Percentiles rank a stretch among this genome's conserved stretches.
These are phyloP conservation scores for Botrytis galanthina DNA, from an alignment of 2,329 filamentous ascomycete species.

Conservation along the genomic window DNA sequence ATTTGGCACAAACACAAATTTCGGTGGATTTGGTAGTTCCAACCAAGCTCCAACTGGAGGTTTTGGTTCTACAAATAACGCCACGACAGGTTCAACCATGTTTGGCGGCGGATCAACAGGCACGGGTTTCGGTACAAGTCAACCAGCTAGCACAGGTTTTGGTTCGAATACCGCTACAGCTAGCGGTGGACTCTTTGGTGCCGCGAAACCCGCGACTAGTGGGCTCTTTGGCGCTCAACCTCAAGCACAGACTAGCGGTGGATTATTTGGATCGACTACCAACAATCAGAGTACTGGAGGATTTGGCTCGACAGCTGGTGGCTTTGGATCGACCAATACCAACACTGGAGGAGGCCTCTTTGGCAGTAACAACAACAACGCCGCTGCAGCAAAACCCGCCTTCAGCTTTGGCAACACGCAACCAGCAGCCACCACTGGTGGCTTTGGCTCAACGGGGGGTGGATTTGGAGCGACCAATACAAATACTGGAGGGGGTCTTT, in stretches of 20 bases:
- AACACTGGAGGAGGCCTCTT: conserved; percentile 33
- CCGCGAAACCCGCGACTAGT: conserved; percentile 39
- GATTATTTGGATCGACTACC: conserved; percentile 29
- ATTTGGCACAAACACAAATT: conserved; percentile 54
- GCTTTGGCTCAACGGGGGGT: conserved; percentile 33
- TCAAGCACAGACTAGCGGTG: conserved; percentile 27
- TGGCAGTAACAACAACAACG: conserved; percentile 38
- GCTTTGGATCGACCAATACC: conserved; percentile 36
- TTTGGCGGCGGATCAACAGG: conserved; percentile 43
- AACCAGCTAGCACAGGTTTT: conserved; percentile 47
- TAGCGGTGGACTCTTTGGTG: conserved; percentile 44
- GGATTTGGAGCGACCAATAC: conserved; percentile 28
- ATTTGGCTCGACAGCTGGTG: conserved; percentile 41
- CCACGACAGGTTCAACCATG: conserved; percentile 39
- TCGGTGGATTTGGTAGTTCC: conserved; percentile 40
- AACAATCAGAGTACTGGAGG: conserved; percentile 37
- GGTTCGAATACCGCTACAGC: conserved; percentile 42
- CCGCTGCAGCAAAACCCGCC: conserved; percentile 42
- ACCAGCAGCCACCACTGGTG: conserved; percentile 27
- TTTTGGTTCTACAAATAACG: conserved; percentile 32
- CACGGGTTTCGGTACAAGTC: conserved; percentile 47
- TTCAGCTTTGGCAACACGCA: conserved; percentile 35
- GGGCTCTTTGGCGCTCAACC: conserved; percentile 45
- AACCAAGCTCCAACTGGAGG: conserved; percentile 28
- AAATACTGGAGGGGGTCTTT: conserved; percentile 38